Percentiles rank a stretch among this genome's conserved stretches.
Conservation (phyloP, 2,329 filamentous ascomycete species). For the Ophiostoma sp. region DNA sequence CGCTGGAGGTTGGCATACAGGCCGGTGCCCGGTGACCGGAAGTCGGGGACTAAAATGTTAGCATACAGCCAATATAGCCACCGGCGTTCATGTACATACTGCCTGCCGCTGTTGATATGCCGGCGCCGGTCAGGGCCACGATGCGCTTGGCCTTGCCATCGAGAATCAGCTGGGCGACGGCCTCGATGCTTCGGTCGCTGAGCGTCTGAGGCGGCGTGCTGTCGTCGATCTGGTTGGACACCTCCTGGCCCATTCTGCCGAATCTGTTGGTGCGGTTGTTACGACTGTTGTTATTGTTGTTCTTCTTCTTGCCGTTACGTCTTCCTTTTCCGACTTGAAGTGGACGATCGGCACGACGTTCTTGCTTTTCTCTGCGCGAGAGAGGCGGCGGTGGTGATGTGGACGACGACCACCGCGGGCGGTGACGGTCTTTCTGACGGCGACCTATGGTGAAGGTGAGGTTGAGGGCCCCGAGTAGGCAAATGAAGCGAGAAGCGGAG, state of each 20-base stretch:
- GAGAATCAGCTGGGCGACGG: conserved; percentile 78
- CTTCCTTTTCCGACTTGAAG: conserved; percentile 12
- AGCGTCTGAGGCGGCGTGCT: conserved; percentile 65
- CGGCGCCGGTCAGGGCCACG: conserved; percentile 87
- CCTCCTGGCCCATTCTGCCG: conserved; percentile 80
- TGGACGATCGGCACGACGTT: conserved; percentile 10
- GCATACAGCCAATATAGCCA: conserved; percentile 5
- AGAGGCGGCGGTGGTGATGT: conserved; percentile 18
- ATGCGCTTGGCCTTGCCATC: conserved; percentile 67
- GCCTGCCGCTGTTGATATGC: conserved; percentile 74
- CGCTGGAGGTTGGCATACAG: conserved; percentile 89
- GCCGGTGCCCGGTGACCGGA: conserved; percentile 87
- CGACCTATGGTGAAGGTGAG: conserved; percentile 28
- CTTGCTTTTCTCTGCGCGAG: conserved; percentile 24
- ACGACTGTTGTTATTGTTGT: not conserved
- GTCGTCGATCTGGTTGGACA: conserved; percentile 66
- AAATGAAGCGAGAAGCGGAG: not conserved
- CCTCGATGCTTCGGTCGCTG: conserved; percentile 66
- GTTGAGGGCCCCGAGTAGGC: not conserved
- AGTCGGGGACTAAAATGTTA: conserved; percentile 71
- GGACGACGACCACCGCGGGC: conserved; percentile 25
- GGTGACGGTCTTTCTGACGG: conserved; percentile 27
- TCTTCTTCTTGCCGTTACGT: not conserved
- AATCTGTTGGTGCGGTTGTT: not conserved
- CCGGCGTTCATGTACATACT: conserved; percentile 44